Base-by-base conservation (phyloP, 768 basidiomycete species). In the Pleurotus tuoliensis region DNA sequence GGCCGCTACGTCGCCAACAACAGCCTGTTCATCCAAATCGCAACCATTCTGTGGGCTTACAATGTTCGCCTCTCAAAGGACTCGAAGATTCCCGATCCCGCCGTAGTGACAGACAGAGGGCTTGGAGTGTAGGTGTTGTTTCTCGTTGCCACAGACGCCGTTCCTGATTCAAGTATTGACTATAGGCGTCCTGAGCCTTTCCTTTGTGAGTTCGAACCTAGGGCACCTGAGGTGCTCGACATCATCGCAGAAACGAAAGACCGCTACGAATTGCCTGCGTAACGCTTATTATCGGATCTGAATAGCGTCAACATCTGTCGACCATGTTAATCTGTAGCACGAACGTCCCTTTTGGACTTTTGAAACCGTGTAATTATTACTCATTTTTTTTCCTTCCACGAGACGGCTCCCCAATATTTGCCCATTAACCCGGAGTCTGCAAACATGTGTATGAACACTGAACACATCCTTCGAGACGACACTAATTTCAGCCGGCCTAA, bases 1-100 rank as follows among this genome's bases (percentile, higher is more conserved):
- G 72, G 71, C 3, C 68, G 69, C 59, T 70, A 70, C 40, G 64
- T 74, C 13, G 73, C 73, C 4, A 63, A 65, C 34, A 69, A 68
- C 50, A 71, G 69, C 1, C 44, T 73, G 16, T 74, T 70, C 59
- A 68, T 72, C 50, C 69, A 70, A 49, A 59, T 72, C 16, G 65
- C 74, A 5, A 60, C 67, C 13, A 62, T 77, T 2, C 60, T 76
- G 2, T 73, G 73, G 66, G 69, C 64, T 6, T 71, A 72, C 56
- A 62, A 73, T 54, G 71, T 75, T 34, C 52, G 54, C 8, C 65
- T 65, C 2, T 56, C 60, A 3, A 25, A 62, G 40, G 64, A 64
- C 46, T 27, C 55, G 18, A 34, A 58, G 18, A 60, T 60, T 24
- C 46, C 51, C n/a, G 51, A 53, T 53, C 38, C 51, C 5, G 51